Conservation (phyloP, 345 rosid genomes). For the Triadica sebifera region DNA sequence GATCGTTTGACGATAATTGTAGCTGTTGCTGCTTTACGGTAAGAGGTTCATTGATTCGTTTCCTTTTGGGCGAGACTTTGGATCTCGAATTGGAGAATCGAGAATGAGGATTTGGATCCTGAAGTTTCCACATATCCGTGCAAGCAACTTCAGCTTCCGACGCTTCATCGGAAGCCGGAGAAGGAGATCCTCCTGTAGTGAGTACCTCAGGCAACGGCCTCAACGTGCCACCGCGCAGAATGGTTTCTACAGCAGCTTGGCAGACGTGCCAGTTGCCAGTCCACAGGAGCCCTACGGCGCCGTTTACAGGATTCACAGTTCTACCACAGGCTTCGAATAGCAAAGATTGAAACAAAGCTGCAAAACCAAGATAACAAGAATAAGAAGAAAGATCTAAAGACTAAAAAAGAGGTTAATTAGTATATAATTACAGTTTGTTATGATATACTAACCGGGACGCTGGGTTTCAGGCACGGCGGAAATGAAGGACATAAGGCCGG, state of each 20-base stretch:
- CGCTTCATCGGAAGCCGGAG: constrained; percentile 55
- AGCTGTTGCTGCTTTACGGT: constrained; percentile 17
- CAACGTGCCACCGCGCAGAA: constrained; percentile 72
- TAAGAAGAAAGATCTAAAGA: constrained; percentile 7
- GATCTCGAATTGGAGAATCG: constrained; percentile 74
- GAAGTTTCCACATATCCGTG: constrained; percentile 52
- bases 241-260: constrained; percentile 87
- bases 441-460: constrained; percentile 58
- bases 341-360: constrained; percentile 87
- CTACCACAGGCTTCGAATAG: constrained; percentile 92
- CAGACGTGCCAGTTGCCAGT: constrained; percentile 88
- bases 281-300: constrained; percentile 91
- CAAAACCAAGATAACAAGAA: not conserved
- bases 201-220: constrained; percentile 64
- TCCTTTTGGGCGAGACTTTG: constrained; percentile 53
- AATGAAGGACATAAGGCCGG: constrained; percentile 98
- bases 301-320: constrained; percentile 93
- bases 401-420: not conserved
- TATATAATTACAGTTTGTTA: too few relatives aligned
- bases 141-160: constrained; percentile 60
- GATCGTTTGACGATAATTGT: constrained; percentile 39
- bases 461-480: constrained; percentile 86
- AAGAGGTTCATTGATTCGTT: constrained; percentile 30
- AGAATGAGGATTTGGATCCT: constrained; percentile 44
- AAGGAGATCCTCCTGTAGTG: constrained; percentile 29